Conservation (phyloP, 1,284 basidiomycete genomes). For the Melampsora larici-populina region DNA sequence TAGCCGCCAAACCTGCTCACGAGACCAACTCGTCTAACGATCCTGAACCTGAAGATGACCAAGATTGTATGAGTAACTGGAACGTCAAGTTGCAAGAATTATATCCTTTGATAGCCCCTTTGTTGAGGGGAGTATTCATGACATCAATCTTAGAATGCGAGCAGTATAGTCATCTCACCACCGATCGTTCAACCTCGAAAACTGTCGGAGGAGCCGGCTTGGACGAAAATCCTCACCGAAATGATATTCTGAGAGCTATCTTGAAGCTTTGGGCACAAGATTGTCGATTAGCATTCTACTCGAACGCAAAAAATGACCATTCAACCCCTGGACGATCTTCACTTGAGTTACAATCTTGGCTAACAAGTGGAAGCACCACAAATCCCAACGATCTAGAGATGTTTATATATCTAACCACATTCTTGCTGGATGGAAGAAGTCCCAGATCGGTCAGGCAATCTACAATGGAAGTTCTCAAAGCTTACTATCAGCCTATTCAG, state of each 20-base stretch:
- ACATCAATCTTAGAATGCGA: conserved; percentile 23
- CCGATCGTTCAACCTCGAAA: conserved; percentile 30
- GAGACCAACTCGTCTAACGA: background rate
- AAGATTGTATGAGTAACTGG: conserved; percentile 39
- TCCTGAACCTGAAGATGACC: conserved; percentile 25
- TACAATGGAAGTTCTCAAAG: conserved; percentile 26
- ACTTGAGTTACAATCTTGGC: conserved; percentile 23
- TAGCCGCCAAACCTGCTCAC: conserved; percentile 17
- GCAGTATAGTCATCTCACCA: conserved; percentile 27
- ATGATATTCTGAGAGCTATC: conserved; percentile 26
- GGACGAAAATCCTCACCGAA: conserved; percentile 31
- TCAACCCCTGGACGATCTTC: conserved; percentile 12
- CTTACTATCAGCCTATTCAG: conserved; percentile 27
- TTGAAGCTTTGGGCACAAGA: conserved; percentile 41
- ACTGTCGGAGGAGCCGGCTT: background rate
- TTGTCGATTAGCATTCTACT: conserved; percentile 33
- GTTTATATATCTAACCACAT: conserved; percentile 40
- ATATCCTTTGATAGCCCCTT: conserved; percentile 33
- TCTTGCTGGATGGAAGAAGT: conserved; percentile 32
- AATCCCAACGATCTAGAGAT: conserved; percentile 37
- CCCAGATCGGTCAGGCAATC: conserved; percentile 30
- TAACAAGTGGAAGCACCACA: conserved; percentile 7
- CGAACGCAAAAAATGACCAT: background rate
- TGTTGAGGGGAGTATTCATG: conserved; percentile 36
- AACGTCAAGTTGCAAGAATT: conserved; percentile 41